Base-by-base conservation (phyloP, 1,284 basidiomycete species). In the Rhodotorula sp. region DNA sequence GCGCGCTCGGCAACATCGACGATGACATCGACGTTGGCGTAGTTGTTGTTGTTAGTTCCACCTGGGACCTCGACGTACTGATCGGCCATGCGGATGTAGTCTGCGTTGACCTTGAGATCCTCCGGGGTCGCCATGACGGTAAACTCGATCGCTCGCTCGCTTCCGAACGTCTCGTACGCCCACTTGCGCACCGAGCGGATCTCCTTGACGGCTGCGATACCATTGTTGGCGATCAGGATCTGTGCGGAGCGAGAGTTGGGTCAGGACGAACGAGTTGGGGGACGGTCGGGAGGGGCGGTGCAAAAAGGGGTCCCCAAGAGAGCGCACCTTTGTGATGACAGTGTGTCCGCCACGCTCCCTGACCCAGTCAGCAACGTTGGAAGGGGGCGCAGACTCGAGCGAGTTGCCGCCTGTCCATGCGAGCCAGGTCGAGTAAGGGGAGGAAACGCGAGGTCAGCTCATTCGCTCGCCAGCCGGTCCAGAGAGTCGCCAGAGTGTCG, bases 51-150 rank as follows among this genome's bases (percentile, higher is more conserved):
- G 82, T 99, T 99, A 59, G 89, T 87, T 71, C 96, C 96, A 76
- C 96, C 96, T 32, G 96, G 95, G 11, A 99, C 96, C 82, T 99
- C 96, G 77, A 99, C 91, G 80, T 96, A 99, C 79, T 94, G 89
- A 82, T 99, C 96, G 47, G 96, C 96, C 96, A 99, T 99, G 76
- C 96, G 91, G 81, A 99, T 99, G 83, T 99, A 99, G 81, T 99
- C 96, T 53, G 96, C 96, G 79, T 99, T 99, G 82, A 98, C 94
- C 71, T 75, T 77, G 52, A 98, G 84, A 84, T 99, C 96, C 81
- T 99, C 96, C 39, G 96, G 96, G 6, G 96, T 99, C 60, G 96
- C 94, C 96, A 99, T 99, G 73, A 98, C 96, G 56, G 93, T 95
- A 84, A 99, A 99, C 81, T 99, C 94, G 82, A 99, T 87, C 66